A percentile compares a stretch with the other conserved stretches of the same genome.
phyloP scores from a whole-genome alignment of 148 eudicot genomes.

The Camellia sinensis region DNA sequence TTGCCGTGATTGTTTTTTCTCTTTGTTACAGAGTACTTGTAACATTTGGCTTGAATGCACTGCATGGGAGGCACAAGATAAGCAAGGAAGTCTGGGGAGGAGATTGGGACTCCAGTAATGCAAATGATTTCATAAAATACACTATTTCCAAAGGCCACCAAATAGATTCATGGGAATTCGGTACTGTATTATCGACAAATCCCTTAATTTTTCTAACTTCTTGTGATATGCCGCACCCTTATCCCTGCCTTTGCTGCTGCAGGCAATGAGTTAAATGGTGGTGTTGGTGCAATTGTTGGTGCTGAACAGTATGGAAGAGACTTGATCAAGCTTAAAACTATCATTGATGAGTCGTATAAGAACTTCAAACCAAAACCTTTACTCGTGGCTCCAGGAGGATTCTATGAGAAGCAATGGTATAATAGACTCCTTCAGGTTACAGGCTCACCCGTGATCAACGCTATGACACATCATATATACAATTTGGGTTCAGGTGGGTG shows the following conservation, averaged over 20 bases:
- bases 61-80: constrained; percentile 56
- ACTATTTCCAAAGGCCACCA: constrained; percentile 84
- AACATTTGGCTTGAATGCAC: constrained; percentile 90
- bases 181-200: constrained; percentile 23
- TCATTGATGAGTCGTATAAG: constrained; percentile 51
- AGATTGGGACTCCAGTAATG: constrained; percentile 76
- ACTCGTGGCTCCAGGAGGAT: constrained; percentile 89
- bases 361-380: constrained; percentile 44
- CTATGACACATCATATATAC: constrained; percentile 78
- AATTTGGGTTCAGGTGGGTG: constrained; percentile 86
- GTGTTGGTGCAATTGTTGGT: constrained; percentile 70
- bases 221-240: neutral
- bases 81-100: constrained; percentile 49
- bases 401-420: constrained; percentile 72
- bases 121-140: constrained; percentile 66
- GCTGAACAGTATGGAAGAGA: constrained; percentile 77
- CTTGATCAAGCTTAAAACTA: constrained; percentile 47
- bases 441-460: constrained; percentile 57
- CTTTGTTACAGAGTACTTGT: constrained; percentile 50
- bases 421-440: constrained; percentile 62
- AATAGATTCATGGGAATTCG: constrained; percentile 90
- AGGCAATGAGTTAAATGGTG: constrained; percentile 97
- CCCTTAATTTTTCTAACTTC: neutral
- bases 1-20: neutral
- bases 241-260: constrained; percentile 11